A percentile compares a stretch with the other conserved stretches of the same genome.
phyloP scores from a whole-genome alignment of 805 yeast genomes.

The Monosporozyma siamensis region DNA sequence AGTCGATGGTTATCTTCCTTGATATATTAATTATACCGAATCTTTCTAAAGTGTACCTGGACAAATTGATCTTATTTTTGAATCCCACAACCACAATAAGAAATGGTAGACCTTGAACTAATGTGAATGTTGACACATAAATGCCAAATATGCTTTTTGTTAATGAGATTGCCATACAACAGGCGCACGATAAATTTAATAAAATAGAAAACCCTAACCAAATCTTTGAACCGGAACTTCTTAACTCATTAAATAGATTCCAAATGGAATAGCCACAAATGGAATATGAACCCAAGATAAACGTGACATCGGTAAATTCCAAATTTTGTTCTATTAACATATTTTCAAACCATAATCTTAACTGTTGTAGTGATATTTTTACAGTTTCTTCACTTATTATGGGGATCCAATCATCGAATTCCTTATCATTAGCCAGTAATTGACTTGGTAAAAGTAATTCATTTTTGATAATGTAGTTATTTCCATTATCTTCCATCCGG shows the following conservation, averaged over 20 bases:
- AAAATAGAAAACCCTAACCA: conserved; percentile 83
- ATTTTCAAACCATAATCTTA: conserved; percentile 22
- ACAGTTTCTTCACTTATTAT: not conserved
- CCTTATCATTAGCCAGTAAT: not conserved
- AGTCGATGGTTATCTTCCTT: conserved; percentile 21
- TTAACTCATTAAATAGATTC: conserved; percentile 68
- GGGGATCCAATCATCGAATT: not conserved
- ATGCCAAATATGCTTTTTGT: conserved; percentile 46
- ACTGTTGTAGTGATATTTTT: conserved; percentile 1
- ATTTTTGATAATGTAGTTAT: conserved; percentile 19
- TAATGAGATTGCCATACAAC: conserved; percentile 64
- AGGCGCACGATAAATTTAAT: conserved; percentile 72
- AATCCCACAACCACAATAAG: conserved; percentile 88
- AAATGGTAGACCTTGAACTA: conserved; percentile 90
- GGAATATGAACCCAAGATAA: conserved; percentile 68
- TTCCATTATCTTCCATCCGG: conserved; percentile 15
- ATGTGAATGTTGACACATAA: conserved; percentile 57
- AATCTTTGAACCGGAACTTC: conserved; percentile 66
- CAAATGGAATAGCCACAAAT: conserved; percentile 81
- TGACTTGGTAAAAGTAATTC: conserved; percentile 11
- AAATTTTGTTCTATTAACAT: conserved; percentile 37
- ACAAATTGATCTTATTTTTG: conserved; percentile 68
- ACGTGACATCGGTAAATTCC: conserved; percentile 58
- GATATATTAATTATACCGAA: conserved; percentile 30
- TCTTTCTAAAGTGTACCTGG: conserved; percentile 44